A percentile compares a stretch with the other conserved stretches of the same genome.
These are phyloP conservation scores for Cystofilobasidium bisporidii DNA, from an alignment of 768 basidiomycete genomes.

Conservation along the genomic window DNA sequence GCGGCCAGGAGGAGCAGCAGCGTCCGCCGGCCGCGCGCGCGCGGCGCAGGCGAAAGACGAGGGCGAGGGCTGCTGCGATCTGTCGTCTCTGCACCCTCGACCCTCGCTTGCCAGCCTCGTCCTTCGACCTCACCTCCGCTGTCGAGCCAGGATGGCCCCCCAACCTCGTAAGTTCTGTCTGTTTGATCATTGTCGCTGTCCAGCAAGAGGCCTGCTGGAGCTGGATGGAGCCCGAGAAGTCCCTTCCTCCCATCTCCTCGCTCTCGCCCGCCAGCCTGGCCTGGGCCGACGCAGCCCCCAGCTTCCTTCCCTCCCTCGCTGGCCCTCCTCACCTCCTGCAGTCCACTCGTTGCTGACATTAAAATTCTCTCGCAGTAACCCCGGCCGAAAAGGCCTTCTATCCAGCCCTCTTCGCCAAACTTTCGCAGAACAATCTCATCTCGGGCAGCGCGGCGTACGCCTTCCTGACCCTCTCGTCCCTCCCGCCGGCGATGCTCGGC, in stretches of 20 bases:
- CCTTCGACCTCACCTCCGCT: not conserved
- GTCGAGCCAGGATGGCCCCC: constrained; percentile 8
- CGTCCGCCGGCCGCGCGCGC: too few species aligned
- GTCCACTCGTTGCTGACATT: not conserved
- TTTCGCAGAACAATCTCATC: constrained; percentile 34
- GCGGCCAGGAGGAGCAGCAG: too few species aligned
- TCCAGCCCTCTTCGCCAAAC: constrained; percentile 24
- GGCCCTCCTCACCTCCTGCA: not conserved
- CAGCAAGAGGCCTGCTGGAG: too few species aligned
- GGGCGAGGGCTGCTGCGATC: not conserved
- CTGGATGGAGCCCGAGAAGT: too few species aligned
- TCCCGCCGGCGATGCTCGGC: constrained; percentile 66
- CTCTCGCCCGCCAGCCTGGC: too few species aligned
- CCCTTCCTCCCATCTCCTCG: too few species aligned
- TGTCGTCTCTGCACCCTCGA: not conserved
- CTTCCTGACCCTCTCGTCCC: constrained; percentile 72
- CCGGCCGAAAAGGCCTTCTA: constrained; percentile 26
- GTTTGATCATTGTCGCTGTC: too few species aligned
- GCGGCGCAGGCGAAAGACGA: too few species aligned
- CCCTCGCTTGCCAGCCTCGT: not conserved
- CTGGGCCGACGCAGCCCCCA: too few species aligned
- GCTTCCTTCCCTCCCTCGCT: not conserved
- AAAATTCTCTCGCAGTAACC: constrained; percentile 16
- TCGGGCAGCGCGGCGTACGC: constrained; percentile 81
- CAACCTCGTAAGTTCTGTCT: not conserved